Evolutionary conservation across 2,329 filamentous ascomycete genomes (phyloP), one percentile per base, ranked within the genome.

Genomic region (Fusarium sambucinum): DNA sequence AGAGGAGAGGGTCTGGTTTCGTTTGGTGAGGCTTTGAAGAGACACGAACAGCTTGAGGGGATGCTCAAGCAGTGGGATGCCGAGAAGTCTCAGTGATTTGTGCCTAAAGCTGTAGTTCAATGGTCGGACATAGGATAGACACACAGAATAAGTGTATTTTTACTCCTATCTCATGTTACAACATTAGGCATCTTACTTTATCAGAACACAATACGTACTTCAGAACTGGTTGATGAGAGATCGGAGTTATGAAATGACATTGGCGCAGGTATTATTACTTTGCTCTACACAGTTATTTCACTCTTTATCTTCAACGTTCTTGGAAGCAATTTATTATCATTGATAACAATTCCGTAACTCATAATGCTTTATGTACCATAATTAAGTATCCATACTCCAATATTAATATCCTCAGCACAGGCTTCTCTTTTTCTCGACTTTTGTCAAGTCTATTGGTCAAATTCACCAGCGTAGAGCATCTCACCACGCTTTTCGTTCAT

Each of bases 11-110:
- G 73, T 0, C 42, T 77, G 63, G 73, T 78, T 7, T 79, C 77
- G 0, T 80, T 85, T 64, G 74, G 75, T 0, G 77, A 80, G 55
- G 85, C 84, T 1, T 68, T 84, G 27, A n/a, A 65, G 16, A 61
- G 85, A n/a, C 84, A 86, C 72, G 75, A 79, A 70, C 79, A 85
- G 75, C 61, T 87, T 29, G 80, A 84, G 52, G 73, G 37, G 0
- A 12, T 80, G 2, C 50, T 80, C 2, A 54, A 53, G 1, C 54
- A 59, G n/a, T 66, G 66, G 67, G 67, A 70, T 41, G 14, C 35
- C 12, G 66, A 69, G 3, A 23, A 2, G 4, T 32, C 63, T 11
- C 29, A 38, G 35, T 67, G 42, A 40, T 38, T 35, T 4, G 17
- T 3, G 13, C 19, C 6, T 13, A 10, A 14, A 14, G n/a, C n/a